Evolutionary conservation across 768 basidiomycete genomes (phyloP).

Genomic region (Panellus pusillus): DNA sequence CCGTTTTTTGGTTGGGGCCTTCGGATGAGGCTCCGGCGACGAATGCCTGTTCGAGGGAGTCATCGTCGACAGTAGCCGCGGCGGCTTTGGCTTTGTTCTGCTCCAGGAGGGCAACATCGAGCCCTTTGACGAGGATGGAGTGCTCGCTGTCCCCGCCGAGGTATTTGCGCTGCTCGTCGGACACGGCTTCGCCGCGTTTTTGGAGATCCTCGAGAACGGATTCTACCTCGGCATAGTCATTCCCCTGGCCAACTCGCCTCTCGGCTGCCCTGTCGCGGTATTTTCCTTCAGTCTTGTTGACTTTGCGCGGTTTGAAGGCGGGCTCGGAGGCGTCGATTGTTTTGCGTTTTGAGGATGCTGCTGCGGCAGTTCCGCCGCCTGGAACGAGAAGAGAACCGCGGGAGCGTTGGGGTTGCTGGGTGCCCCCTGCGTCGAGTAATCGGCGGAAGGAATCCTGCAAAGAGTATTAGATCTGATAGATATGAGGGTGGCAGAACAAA

Average conservation of each 20-base stretch:
- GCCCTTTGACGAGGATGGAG: slow-evolving; percentile 84
- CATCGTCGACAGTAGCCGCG: slow-evolving; percentile 69
- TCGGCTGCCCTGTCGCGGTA: slow-evolving; percentile 82
- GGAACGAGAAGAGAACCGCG: slow-evolving; percentile 34
- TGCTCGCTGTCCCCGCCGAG: slow-evolving; percentile 86
- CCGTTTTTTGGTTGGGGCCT: slow-evolving; percentile 55
- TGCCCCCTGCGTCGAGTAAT: slow-evolving; percentile 35
- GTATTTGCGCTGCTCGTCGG: slow-evolving; percentile 73
- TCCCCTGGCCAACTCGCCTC: slow-evolving; percentile 61
- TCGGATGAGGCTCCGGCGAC: slow-evolving; percentile 38
- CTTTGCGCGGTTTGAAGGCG: slow-evolving; percentile 79
- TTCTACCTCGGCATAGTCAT: slow-evolving; percentile 82
- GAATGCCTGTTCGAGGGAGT: slow-evolving; percentile 78
- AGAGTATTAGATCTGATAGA: no score
- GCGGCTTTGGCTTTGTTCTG: slow-evolving; percentile 73
- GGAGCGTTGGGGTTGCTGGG: slow-evolving; percentile 25
- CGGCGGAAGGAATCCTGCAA: slow-evolving; percentile 60
- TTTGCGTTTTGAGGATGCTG: slow-evolving; percentile 44
- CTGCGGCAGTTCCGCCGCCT: slow-evolving; percentile 13
- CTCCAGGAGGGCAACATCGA: slow-evolving; percentile 84
- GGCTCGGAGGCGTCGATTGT: slow-evolving; percentile 52
- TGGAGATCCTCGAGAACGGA: slow-evolving; percentile 84
- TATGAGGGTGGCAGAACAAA: background rate
- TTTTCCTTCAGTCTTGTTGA: slow-evolving; percentile 57
- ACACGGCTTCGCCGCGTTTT: slow-evolving; percentile 46